Conservation (phyloP, 495 filamentous ascomycete species). For the Astrothelium subdiscretum region DNA sequence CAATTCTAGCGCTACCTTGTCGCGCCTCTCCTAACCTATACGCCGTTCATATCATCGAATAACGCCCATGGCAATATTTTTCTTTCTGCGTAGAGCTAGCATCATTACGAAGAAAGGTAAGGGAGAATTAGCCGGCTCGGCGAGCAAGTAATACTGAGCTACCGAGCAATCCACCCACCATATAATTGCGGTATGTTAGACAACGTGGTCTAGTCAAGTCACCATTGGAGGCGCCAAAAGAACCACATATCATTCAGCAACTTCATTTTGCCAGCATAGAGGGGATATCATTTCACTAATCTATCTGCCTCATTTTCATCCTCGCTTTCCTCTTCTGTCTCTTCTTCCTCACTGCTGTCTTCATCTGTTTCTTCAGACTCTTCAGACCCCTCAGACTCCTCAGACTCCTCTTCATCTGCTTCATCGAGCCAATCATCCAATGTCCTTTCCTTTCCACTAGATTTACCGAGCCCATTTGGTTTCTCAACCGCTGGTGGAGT, state of each 20-base stretch:
- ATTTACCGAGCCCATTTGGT: slow-evolving; percentile 15
- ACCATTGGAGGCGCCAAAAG: not conserved
- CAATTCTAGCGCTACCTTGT: too few relatives aligned
- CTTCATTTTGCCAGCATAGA: not conserved
- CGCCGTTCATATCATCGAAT: not conserved
- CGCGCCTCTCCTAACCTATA: too few relatives aligned
- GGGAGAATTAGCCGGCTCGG: not conserved
- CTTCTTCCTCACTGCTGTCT: slow-evolving; percentile 35
- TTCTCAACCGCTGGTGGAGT: not conserved
- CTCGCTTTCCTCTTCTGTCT: slow-evolving; percentile 38
- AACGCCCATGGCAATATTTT: not conserved
- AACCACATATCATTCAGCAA: not conserved
- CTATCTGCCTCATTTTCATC: slow-evolving; percentile 35
- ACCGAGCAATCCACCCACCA: not conserved
- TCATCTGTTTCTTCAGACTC: slow-evolving; percentile 34
- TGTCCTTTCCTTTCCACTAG: slow-evolving; percentile 45
- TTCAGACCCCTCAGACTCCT: slow-evolving; percentile 37
- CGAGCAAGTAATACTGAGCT: too few relatives aligned
- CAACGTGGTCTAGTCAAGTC: not conserved
- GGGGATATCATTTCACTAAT: slow-evolving; percentile 27
- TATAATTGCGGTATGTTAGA: not conserved
- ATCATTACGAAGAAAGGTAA: not conserved
- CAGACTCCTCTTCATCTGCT: slow-evolving; percentile 43
- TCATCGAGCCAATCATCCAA: slow-evolving; percentile 86
- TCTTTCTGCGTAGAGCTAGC: not conserved